Evolutionary conservation across 2,329 filamentous ascomycete genomes (phyloP).

Genomic region (Colletotrichum scovillei): DNA sequence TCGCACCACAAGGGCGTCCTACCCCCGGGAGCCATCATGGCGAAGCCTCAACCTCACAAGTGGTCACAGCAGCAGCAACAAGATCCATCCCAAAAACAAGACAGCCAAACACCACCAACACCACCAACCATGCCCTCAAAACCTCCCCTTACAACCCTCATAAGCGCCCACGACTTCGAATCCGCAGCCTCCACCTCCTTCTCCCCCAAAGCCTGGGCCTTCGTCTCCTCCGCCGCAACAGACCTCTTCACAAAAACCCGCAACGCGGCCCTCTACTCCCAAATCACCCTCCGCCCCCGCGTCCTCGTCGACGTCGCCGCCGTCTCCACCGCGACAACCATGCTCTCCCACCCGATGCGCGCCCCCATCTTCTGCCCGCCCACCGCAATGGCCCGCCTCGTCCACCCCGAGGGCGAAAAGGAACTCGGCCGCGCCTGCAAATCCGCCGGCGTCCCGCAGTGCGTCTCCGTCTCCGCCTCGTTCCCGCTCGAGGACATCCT

Average conservation of each 20-base stretch:
- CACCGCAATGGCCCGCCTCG: slow-evolving; percentile 72
- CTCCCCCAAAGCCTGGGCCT: slow-evolving; percentile 75
- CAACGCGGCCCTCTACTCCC: slow-evolving; percentile 65
- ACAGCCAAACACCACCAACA: background rate
- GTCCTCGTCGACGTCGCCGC: slow-evolving; percentile 66
- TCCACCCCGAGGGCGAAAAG: slow-evolving; percentile 72
- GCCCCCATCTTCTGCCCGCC: slow-evolving; percentile 73
- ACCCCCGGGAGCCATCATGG: slow-evolving; percentile 1
- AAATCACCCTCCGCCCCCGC: slow-evolving; percentile 69
- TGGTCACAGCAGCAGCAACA: slow-evolving; percentile 36
- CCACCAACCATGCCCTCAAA: slow-evolving; percentile 41
- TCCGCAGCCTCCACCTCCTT: slow-evolving; percentile 64
- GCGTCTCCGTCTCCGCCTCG: slow-evolving; percentile 71
- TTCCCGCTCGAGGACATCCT: slow-evolving; percentile 66
- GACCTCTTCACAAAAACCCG: slow-evolving; percentile 66
- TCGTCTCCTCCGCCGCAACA: slow-evolving; percentile 74
- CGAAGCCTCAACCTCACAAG: slow-evolving; percentile 10
- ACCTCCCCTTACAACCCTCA: slow-evolving; percentile 63
- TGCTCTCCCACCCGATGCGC: slow-evolving; percentile 63
- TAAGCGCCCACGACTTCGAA: slow-evolving; percentile 71
- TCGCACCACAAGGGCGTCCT: slow-evolving; percentile 62
- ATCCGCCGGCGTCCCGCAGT: slow-evolving; percentile 65
- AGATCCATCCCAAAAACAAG: slow-evolving; percentile 14
- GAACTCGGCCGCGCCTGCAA: slow-evolving; percentile 34
- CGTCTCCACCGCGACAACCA: slow-evolving; percentile 61